Evolutionary conservation across 768 basidiomycete genomes (phyloP).

Genomic region (Boletus rubropictus): DNA sequence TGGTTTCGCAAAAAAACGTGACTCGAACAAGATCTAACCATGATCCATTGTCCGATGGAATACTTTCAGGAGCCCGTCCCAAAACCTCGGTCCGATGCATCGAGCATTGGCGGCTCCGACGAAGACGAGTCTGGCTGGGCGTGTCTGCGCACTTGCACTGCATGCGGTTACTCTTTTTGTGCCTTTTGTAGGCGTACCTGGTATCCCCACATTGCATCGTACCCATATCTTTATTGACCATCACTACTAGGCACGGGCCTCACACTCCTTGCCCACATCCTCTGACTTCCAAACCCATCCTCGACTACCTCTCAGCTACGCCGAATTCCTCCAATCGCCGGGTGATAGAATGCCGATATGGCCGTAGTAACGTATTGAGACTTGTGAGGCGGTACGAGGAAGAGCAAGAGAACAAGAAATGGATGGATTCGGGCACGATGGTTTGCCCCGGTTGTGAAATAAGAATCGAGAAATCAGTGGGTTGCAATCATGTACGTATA

Average conservation of each 20-base stretch:
- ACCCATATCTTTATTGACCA: constrained; percentile 3
- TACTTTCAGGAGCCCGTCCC: constrained; percentile 79
- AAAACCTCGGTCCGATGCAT: constrained; percentile 38
- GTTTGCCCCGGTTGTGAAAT: constrained; percentile 69
- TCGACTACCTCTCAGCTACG: constrained; percentile 57
- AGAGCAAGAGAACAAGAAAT: constrained; percentile 67
- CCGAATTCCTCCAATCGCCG: constrained; percentile 46
- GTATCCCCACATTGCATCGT: constrained; percentile 33
- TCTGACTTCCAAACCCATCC: constrained; percentile 56
- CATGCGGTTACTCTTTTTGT: constrained; percentile 78
- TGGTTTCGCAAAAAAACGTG: constrained; percentile 70
- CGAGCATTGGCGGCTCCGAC: constrained; percentile 26
- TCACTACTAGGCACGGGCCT: constrained; percentile 70
- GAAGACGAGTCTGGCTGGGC: constrained; percentile 62
- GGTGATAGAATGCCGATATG: constrained; percentile 58
- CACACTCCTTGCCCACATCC: constrained; percentile 65
- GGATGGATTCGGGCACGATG: constrained; percentile 65
- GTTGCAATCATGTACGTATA: constrained; percentile 81
- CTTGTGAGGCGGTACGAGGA: constrained; percentile 64
- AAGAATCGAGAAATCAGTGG: constrained; percentile 67
- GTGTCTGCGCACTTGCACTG: constrained; percentile 62
- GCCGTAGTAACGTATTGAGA: constrained; percentile 51
- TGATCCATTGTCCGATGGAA: constrained; percentile 73
- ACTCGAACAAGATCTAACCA: constrained; percentile 75
- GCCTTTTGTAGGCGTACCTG: constrained; percentile 77